These are phyloP conservation scores for Amphibolis antarctica DNA, from an alignment of 106 monocot species.

Conservation along the genomic window DNA sequence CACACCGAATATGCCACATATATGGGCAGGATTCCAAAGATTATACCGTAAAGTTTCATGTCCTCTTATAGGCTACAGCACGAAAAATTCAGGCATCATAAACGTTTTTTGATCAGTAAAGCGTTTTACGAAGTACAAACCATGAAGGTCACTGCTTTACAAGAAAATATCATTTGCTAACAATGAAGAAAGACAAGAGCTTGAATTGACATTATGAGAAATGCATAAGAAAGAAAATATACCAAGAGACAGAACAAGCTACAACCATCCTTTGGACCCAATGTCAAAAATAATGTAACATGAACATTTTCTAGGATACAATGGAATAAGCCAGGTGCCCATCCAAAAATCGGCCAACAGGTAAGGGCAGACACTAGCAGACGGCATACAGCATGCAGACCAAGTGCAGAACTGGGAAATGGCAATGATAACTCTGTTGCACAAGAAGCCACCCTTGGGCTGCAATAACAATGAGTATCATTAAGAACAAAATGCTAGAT, in stretches of 20 bases:
- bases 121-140: too few species aligned
- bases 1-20: too few species aligned
- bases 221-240: constrained; percentile 3
- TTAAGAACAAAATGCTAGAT: neutral
- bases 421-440: constrained; percentile 56
- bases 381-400: constrained; percentile 73
- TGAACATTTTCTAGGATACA: constrained; percentile 64
- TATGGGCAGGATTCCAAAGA: too few species aligned
- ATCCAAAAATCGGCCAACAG: constrained; percentile 79
- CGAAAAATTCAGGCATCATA: too few species aligned
- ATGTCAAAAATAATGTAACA: constrained; percentile 41
- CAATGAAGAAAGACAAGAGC: neutral
- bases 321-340: constrained; percentile 83
- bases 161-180: neutral
- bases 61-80: too few species aligned
- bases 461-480: constrained; percentile 19
- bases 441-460: constrained; percentile 72
- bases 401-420: constrained; percentile 48
- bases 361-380: constrained; percentile 80
- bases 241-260: constrained; percentile 87
- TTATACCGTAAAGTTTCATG: too few species aligned
- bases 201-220: neutral
- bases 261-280: constrained; percentile 96
- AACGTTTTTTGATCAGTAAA: too few species aligned
- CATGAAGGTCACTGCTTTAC: too few species aligned